These are phyloP conservation scores for Albophoma yamanashiensis DNA, from an alignment of 2,329 filamentous ascomycete species.

Conservation along the genomic window DNA sequence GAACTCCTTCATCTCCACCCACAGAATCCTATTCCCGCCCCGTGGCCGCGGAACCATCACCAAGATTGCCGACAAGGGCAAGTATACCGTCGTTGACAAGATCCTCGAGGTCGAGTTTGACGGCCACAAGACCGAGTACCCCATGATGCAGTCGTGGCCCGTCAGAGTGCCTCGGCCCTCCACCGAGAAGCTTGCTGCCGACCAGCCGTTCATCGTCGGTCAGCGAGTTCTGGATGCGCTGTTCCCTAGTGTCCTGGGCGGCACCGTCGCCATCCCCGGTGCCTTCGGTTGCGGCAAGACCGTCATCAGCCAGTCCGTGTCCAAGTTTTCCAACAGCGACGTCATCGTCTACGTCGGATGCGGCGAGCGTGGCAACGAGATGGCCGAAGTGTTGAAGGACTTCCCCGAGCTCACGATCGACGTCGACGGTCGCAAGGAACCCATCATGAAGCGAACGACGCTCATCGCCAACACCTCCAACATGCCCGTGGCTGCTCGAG, in stretches of 20 bases:
- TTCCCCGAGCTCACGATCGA: slow-evolving; percentile 97
- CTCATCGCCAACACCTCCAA: slow-evolving; percentile 99
- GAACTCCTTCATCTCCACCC: slow-evolving; percentile 87
- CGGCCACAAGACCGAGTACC: slow-evolving; percentile 84
- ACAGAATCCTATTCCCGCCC: slow-evolving; percentile 87
- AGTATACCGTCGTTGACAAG: slow-evolving; percentile 89
- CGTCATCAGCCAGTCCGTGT: slow-evolving; percentile 96
- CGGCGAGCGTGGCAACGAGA: slow-evolving; percentile 95
- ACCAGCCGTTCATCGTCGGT: slow-evolving; percentile 88
- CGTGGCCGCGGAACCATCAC: slow-evolving; percentile 87
- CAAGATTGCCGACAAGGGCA: slow-evolving; percentile 77
- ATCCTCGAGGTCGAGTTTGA: slow-evolving; percentile 95
- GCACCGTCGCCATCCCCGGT: slow-evolving; percentile 94
- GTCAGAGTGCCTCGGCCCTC: slow-evolving; percentile 90
- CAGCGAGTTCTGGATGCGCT: slow-evolving; percentile 94
- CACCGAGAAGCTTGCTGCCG: slow-evolving; percentile 82
- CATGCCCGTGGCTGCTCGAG: slow-evolving; percentile 97
- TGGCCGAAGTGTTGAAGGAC: slow-evolving; percentile 99
- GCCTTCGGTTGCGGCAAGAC: slow-evolving; percentile 99
- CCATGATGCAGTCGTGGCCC: slow-evolving; percentile 99
- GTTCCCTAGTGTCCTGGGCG: slow-evolving; percentile 93
- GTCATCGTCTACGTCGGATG: slow-evolving; percentile 94
- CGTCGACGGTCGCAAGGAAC: slow-evolving; percentile 86
- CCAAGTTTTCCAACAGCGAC: slow-evolving; percentile 99
- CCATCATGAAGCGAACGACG: slow-evolving; percentile 99